Evolutionary conservation across 768 basidiomycete genomes (phyloP).

Genomic region (Coprinopsis marcescibilis): DNA sequence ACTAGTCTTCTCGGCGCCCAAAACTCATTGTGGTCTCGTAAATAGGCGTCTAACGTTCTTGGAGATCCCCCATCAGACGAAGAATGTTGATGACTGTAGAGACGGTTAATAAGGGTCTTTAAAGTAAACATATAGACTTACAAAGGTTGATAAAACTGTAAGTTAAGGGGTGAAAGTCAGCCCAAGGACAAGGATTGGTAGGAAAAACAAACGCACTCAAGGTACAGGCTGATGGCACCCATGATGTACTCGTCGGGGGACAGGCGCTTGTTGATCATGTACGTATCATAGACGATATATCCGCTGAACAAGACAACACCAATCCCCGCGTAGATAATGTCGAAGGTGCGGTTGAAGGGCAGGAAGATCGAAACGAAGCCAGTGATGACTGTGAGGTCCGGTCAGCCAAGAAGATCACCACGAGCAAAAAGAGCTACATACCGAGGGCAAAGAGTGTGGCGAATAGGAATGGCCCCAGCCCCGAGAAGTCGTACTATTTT

Average conservation of each 20-base stretch:
- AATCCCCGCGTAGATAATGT: constrained; percentile 73
- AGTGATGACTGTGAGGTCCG: constrained; percentile 52
- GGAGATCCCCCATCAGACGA: constrained; percentile 63
- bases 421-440: constrained; percentile 26
- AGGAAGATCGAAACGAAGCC: constrained; percentile 81
- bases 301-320: constrained; percentile 84
- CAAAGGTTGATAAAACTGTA: constrained; percentile 81
- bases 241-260: constrained; percentile 93
- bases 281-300: constrained; percentile 89
- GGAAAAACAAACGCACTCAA: constrained; percentile 59
- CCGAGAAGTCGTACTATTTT: constrained; percentile 87
- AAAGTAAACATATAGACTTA: constrained; percentile 32
- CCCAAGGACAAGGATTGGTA: background rate
- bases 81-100: constrained; percentile 74
- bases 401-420: background rate
- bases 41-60: constrained; percentile 34
- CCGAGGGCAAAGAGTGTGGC: constrained; percentile 75
- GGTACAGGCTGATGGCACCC: constrained; percentile 88
- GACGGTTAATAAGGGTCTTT: constrained; percentile 8
- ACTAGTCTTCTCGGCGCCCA: too few relatives aligned
- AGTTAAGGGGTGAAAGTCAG: constrained; percentile 18
- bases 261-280: constrained; percentile 78
- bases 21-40: background rate
- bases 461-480: constrained; percentile 88
- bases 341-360: constrained; percentile 77